phyloP scores from a whole-genome alignment of 1,284 basidiomycete species.

The Austroboletus niveus region DNA sequence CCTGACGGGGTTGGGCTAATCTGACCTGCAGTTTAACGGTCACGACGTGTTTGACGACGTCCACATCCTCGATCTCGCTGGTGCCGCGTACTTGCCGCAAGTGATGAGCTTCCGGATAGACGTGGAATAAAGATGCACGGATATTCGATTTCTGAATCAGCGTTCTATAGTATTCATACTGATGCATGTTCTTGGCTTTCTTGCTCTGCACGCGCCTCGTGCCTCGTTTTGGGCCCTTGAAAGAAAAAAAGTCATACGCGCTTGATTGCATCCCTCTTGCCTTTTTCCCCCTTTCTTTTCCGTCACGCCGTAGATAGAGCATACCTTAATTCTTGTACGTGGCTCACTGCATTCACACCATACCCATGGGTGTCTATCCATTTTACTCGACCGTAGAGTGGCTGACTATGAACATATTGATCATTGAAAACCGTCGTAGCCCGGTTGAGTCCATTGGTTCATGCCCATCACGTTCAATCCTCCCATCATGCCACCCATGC shows the following conservation, averaged over 20 bases:
- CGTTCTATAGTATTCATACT: neutral
- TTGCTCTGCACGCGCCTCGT: neutral
- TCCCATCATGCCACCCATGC: conserved; percentile 37
- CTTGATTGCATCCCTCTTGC: neutral
- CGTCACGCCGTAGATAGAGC: conserved; percentile 20
- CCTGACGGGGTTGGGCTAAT: neutral
- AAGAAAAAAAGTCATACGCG: neutral
- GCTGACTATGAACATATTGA: conserved; percentile 2
- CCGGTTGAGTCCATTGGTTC: conserved; percentile 36
- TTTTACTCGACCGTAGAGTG: conserved; percentile 5
- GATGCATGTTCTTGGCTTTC: conserved; percentile 2
- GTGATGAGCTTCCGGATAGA: conserved; percentile 69
- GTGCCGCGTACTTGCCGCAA: conserved; percentile 88
- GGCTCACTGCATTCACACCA: conserved; percentile 22
- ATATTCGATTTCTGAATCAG: neutral
- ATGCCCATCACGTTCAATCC: conserved; percentile 35
- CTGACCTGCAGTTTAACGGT: conserved; percentile 60
- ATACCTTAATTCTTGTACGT: conserved; percentile 27
- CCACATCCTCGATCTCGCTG: conserved; percentile 81
- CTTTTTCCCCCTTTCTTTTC: neutral
- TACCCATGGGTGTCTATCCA: conserved; percentile 15
- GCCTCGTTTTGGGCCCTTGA: conserved; percentile 16
- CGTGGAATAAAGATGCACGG: conserved; percentile 14
- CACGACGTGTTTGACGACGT: conserved; percentile 82
- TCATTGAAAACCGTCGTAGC: conserved; percentile 31